Evolutionary conservation across 1,284 basidiomycete species (phyloP), one percentile per base, ranked within the genome.

Genomic region (Puccinia horiana): DNA sequence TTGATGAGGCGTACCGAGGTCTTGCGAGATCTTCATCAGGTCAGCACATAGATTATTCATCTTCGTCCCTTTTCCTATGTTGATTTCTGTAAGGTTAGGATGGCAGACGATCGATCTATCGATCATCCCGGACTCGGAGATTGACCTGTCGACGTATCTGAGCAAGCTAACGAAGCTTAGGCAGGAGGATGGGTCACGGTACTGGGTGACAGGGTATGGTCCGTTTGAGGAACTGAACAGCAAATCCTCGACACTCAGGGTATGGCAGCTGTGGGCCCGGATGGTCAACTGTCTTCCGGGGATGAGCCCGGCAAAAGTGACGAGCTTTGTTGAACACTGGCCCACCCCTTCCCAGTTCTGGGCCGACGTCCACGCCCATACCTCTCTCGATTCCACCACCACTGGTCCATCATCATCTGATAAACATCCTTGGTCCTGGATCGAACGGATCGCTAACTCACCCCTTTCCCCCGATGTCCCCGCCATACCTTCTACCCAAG

Each of bases 271-370:
- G 47, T 90, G 88, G 84, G 89, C 88, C 6, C 87, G 88, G 65
- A 90, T 90, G 90, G 85, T 90, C 49, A 84, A 89, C 42, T 88
- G 88, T 79, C 86, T 90, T 83, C 87, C 87, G 56, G 90, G 90
- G 3, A 87, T 90, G 86, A 88, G 87, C 58, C 87, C 88, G 0
- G 90, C 90, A 84, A 88, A 89, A 83, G 89, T 88, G 16, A 85
- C 86, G 12, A 88, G 88, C 16, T 85, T 90, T 32, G 83, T 90
- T 32, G 87, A 88, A 35, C 80, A 86, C 20, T 90, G 88, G 87
- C 87, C 88, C 23, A 90, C 89, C 20, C 87, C 89, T 3, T 83
- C 84, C n/a, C 85, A 84, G 29, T 84, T 89, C 73, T 88, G 86
- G 84, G 86, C 88, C 23, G 88, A 63, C 12, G 12, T 74, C 32